Evolutionary conservation across 371 early-diverging fungal species (phyloP).

Genomic region (Zopfochytrium polystomum): DNA sequence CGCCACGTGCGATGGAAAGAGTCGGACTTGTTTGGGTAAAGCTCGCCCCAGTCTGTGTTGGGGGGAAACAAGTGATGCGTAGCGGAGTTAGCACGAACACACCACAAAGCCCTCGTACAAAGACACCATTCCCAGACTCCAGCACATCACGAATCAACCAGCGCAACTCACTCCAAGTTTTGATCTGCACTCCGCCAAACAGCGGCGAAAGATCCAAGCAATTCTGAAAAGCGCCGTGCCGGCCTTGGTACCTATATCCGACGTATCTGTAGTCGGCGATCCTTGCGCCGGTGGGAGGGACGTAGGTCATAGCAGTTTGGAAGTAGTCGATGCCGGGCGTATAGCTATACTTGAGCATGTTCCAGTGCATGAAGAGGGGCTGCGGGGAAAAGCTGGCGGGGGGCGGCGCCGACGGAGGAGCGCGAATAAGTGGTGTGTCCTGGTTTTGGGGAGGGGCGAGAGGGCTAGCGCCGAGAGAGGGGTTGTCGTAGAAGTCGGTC

Average conservation of each 20-base stretch:
- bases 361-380: slow-evolving; percentile 17
- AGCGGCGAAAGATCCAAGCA: not conserved
- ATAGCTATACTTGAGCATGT: slow-evolving; percentile 10
- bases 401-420: not conserved
- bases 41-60: not conserved
- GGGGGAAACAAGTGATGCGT: not conserved
- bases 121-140: no score
- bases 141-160: not conserved
- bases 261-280: not conserved
- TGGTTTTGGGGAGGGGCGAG: no score
- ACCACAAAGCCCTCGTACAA: no score
- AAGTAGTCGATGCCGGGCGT: slow-evolving; percentile 8
- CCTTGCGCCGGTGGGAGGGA: not conserved
- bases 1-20: not conserved
- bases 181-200: not conserved
- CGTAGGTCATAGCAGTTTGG: slow-evolving; percentile 4
- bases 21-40: not conserved
- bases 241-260: not conserved
- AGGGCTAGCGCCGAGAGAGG: no score
- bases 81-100: no score
- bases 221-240: not conserved
- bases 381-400: slow-evolving; percentile 1
- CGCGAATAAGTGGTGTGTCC: no score
- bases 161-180: not conserved
- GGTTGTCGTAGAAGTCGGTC: not conserved